phyloP scores from a whole-genome alignment of 2,329 filamentous ascomycete genomes.

The Biscogniauxia sp. region DNA sequence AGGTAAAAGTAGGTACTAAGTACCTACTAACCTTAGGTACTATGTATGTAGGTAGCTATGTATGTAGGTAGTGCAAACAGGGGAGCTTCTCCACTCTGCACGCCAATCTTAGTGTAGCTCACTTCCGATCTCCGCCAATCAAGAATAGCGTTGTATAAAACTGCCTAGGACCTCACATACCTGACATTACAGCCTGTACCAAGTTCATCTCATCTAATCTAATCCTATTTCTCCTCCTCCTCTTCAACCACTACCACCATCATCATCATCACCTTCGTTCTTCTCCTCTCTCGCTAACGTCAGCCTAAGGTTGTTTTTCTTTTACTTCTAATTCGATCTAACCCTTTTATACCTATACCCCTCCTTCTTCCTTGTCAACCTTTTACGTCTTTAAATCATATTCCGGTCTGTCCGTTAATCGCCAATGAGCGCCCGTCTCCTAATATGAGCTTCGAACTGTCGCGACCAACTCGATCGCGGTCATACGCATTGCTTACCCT shows the following conservation, averaged over 20 bases:
- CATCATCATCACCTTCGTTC: neutral
- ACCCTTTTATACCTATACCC: neutral
- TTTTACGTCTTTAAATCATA: neutral
- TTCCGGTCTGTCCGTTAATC: conserved; percentile 6
- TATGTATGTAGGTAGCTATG: no score
- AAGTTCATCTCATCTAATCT: neutral
- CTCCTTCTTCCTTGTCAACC: neutral
- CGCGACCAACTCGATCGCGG: conserved; percentile 15
- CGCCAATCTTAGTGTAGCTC: neutral
- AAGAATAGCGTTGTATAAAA: no score
- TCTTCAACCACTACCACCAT: no score
- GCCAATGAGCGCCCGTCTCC: conserved; percentile 18
- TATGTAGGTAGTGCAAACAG: neutral
- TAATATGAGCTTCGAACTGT: conserved; percentile 21
- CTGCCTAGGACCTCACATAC: neutral
- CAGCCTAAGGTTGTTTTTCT: neutral
- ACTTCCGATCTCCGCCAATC: neutral
- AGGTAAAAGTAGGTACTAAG: no score
- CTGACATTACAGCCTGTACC: neutral
- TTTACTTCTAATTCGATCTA: neutral
- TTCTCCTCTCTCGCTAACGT: neutral
- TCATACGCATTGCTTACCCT: conserved; percentile 15
- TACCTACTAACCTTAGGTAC: no score
- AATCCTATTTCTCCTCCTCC: neutral
- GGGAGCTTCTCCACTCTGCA: neutral